A percentile compares a stretch with the other conserved stretches of the same genome.
phyloP scores from a whole-genome alignment of 345 rosid species.

The Acer campestre region DNA sequence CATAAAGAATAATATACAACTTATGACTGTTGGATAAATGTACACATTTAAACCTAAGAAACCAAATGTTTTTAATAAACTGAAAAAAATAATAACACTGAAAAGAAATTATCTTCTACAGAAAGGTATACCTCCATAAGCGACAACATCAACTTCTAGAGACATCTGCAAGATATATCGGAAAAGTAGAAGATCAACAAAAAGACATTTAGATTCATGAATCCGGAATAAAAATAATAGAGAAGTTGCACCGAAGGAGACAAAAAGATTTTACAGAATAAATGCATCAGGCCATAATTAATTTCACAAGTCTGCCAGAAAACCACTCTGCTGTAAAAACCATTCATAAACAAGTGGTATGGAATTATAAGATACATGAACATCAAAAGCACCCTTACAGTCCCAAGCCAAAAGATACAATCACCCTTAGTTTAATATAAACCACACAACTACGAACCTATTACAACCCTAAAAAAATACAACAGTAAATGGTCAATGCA shows the following conservation, averaged over 20 bases:
- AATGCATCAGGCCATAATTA: background rate
- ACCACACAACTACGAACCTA: too few relatives aligned
- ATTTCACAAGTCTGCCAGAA: too few relatives aligned
- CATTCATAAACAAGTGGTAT: background rate
- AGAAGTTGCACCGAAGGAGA: background rate
- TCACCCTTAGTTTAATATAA: too few relatives aligned
- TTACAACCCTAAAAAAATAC: too few relatives aligned
- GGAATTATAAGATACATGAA: background rate
- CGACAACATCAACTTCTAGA: slow-evolving; percentile 81
- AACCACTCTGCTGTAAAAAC: too few relatives aligned
- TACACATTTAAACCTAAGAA: background rate
- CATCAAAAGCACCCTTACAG: too few relatives aligned
- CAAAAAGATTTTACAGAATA: background rate
- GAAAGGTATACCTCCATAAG: slow-evolving; percentile 77
- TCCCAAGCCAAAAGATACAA: too few relatives aligned
- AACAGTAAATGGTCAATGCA: too few relatives aligned
- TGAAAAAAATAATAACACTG: background rate
- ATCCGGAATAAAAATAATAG: background rate
- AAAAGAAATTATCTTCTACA: background rate
- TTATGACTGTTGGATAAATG: background rate
- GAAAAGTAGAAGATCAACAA: slow-evolving; percentile 7
- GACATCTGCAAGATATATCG: slow-evolving; percentile 61
- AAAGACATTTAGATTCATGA: background rate
- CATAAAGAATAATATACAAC: background rate
- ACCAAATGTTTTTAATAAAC: background rate